phyloP scores from a whole-genome alignment of 2,329 filamentous ascomycete genomes.

The Penicillium decumbens region DNA sequence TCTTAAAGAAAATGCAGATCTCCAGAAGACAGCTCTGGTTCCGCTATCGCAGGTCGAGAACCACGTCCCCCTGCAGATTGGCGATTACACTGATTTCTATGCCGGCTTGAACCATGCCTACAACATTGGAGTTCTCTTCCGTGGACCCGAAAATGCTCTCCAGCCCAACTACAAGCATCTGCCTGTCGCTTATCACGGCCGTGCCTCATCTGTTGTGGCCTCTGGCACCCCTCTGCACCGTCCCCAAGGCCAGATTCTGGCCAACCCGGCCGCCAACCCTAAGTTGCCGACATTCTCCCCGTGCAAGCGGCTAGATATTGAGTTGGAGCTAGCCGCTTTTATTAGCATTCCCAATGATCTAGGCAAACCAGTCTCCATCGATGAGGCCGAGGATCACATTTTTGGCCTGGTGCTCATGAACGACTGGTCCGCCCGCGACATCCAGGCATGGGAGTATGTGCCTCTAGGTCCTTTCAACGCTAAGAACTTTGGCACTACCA shows the following conservation, averaged over 20 bases:
- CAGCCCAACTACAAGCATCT: constrained; percentile 78
- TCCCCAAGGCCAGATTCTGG: constrained; percentile 69
- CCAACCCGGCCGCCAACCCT: constrained; percentile 57
- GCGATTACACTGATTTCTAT: constrained; percentile 84
- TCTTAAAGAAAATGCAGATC: constrained; percentile 56
- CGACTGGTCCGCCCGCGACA: constrained; percentile 79
- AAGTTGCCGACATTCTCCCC: constrained; percentile 62
- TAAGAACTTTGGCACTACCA: constrained; percentile 77
- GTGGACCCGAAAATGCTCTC: constrained; percentile 66
- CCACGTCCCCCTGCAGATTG: constrained; percentile 71
- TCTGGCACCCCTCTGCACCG: constrained; percentile 69
- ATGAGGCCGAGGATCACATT: constrained; percentile 63
- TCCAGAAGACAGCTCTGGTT: constrained; percentile 57
- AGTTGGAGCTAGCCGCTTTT: constrained; percentile 75
- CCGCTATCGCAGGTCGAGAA: constrained; percentile 56
- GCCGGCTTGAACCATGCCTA: constrained; percentile 74
- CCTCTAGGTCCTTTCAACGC: constrained; percentile 76
- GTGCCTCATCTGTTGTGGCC: constrained; percentile 69
- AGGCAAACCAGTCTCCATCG: constrained; percentile 60
- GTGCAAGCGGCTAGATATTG: constrained; percentile 67
- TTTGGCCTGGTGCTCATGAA: constrained; percentile 81
- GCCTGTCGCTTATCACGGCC: constrained; percentile 76
- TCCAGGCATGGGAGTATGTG: constrained; percentile 80
- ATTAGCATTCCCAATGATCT: constrained; percentile 61
- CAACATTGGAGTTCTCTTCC: constrained; percentile 67